Evolutionary conservation across 2,329 filamentous ascomycete genomes (phyloP).

Genomic region (Cladosporium halotolerans): DNA sequence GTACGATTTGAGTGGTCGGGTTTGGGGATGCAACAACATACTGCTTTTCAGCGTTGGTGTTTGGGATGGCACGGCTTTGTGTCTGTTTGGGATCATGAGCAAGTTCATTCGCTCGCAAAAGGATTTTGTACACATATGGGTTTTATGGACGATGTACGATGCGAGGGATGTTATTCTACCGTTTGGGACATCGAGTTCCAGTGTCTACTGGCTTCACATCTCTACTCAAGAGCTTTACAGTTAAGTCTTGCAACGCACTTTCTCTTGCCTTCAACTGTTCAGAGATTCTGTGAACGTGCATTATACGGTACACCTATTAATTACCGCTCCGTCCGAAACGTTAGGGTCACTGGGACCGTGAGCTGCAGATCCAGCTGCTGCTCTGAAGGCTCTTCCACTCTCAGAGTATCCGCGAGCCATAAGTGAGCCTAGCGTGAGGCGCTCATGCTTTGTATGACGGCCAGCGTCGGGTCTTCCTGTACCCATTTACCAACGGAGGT

Average conservation of each 20-base stretch:
- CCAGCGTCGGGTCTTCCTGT: constrained; percentile 52
- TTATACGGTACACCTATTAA: too few species aligned
- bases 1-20: background rate
- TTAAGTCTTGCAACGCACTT: too few species aligned
- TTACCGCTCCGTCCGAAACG: too few species aligned
- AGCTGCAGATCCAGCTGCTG: background rate
- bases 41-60: background rate
- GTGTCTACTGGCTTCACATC: too few species aligned
- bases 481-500: constrained; percentile 55
- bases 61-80: background rate
- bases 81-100: background rate
- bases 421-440: background rate
- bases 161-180: too few species aligned
- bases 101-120: background rate
- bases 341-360: background rate
- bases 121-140: too few species aligned
- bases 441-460: constrained; percentile 20
- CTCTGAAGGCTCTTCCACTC: background rate
- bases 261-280: too few species aligned
- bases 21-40: background rate
- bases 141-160: too few species aligned
- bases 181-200: too few species aligned
- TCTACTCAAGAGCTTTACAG: too few species aligned
- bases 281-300: too few species aligned
- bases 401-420: background rate